Percentiles rank a stretch among this genome's conserved stretches.
Evolutionary conservation across 2,329 filamentous ascomycete species (phyloP).

Genomic region (Ilyonectria mors-panacis): DNA sequence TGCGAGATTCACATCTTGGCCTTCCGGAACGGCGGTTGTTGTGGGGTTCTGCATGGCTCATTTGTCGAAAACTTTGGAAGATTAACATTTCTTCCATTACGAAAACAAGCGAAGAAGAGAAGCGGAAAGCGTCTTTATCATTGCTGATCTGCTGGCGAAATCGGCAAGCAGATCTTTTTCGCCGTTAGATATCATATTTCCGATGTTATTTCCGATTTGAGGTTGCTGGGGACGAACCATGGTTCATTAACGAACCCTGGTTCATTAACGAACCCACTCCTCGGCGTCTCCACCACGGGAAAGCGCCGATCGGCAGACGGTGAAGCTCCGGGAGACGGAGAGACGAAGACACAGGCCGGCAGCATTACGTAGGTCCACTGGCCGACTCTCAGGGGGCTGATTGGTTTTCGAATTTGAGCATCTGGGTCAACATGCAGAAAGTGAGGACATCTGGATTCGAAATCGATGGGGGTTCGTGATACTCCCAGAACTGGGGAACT

Average conservation of each 20-base stretch:
- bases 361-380: conserved; percentile 9
- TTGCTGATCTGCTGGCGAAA: conserved; percentile 37
- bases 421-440: background rate
- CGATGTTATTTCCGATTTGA: conserved; percentile 42
- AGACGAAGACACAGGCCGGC: conserved; percentile 16
- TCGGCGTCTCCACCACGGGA: conserved; percentile 28
- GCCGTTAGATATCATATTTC: conserved; percentile 37
- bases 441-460: background rate
- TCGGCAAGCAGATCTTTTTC: conserved; percentile 35
- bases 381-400: background rate
- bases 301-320: conserved; percentile 27
- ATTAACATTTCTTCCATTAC: conserved; percentile 18
- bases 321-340: conserved; percentile 17
- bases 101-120: conserved; percentile 11
- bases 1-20: conserved; percentile 29
- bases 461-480: background rate
- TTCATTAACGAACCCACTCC: conserved; percentile 23
- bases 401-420: background rate
- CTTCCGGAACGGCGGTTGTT: conserved; percentile 1
- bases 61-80: conserved; percentile 4
- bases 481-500: background rate
- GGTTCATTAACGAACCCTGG: conserved; percentile 22
- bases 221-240: conserved; percentile 17
- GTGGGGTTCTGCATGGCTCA: conserved; percentile 32
- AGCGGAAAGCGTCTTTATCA: conserved; percentile 33